Conservation (phyloP, 139 green algal genomes). For the Auxenochlorella pyrenoidosa region DNA sequence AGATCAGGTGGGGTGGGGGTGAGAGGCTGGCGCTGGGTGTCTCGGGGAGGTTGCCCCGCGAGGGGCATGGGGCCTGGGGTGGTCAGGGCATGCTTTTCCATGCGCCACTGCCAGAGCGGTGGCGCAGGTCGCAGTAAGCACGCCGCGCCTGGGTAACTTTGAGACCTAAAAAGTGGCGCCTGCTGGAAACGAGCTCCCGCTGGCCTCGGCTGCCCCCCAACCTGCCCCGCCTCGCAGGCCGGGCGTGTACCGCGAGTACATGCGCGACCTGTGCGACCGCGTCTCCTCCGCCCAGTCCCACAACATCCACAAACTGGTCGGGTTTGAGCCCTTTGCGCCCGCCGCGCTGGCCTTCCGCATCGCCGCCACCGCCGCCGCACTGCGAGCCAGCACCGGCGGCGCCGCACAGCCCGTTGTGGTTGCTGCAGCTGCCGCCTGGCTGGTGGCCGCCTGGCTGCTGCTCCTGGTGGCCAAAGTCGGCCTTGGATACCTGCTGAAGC, state of each 20-base stretch:
- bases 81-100: not conserved
- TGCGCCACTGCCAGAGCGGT: too few species aligned
- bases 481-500: conserved; percentile 37
- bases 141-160: too few species aligned
- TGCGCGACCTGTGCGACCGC: conserved; percentile 79
- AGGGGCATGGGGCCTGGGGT: not conserved
- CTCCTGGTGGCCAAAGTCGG: conserved; percentile 33
- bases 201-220: not conserved
- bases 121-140: too few species aligned
- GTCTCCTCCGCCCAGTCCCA: conserved; percentile 64
- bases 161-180: not conserved
- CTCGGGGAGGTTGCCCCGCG: too few species aligned
- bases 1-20: conserved; percentile 56
- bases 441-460: conserved; percentile 5
- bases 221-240: conserved; percentile 41
- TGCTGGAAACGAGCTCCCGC: too few species aligned
- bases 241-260: conserved; percentile 85
- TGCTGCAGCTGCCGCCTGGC: not conserved
- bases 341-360: conserved; percentile 78
- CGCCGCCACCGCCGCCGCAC: conserved; percentile 6
- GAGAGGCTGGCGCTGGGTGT: too few species aligned
- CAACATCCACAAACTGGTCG: conserved; percentile 66
- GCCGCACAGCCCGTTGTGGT: not conserved
- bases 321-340: conserved; percentile 78
- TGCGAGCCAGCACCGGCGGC: not conserved